Evolutionary conservation across 805 yeast genomes (phyloP).

Genomic region (Candida sphagnicola): DNA sequence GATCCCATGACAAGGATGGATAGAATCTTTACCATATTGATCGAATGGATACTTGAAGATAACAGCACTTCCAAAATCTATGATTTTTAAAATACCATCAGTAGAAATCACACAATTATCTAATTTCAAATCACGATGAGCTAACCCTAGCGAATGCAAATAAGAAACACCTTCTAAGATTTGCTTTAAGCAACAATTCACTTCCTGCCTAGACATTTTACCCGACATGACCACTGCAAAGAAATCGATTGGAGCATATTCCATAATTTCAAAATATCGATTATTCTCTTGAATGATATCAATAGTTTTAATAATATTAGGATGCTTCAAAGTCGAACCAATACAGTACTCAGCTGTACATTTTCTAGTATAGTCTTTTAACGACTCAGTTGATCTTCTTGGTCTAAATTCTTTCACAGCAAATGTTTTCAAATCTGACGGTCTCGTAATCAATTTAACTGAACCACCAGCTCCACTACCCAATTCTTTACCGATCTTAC

Average conservation of each 20-base stretch:
- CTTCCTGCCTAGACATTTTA: slow-evolving; percentile 75
- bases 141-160: slow-evolving; percentile 78
- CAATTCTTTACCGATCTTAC: slow-evolving; percentile 76
- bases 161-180: slow-evolving; percentile 77
- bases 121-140: slow-evolving; percentile 87
- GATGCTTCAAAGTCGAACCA: slow-evolving; percentile 85
- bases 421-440: slow-evolving; percentile 65
- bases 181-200: slow-evolving; percentile 87
- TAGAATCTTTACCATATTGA: slow-evolving; percentile 43
- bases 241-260: slow-evolving; percentile 87
- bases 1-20: slow-evolving; percentile 75
- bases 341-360: slow-evolving; percentile 94
- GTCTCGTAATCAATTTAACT: slow-evolving; percentile 69
- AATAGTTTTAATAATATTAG: slow-evolving; percentile 85
- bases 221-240: slow-evolving; percentile 95
- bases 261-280: slow-evolving; percentile 87
- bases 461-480: slow-evolving; percentile 97
- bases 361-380: slow-evolving; percentile 84
- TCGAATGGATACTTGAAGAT: slow-evolving; percentile 85
- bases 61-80: slow-evolving; percentile 92
- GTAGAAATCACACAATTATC: slow-evolving; percentile 87
- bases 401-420: slow-evolving; percentile 92
- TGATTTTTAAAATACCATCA: slow-evolving; percentile 82
- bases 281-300: slow-evolving; percentile 89
- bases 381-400: slow-evolving; percentile 66